phyloP scores from a whole-genome alignment of 441 rosid species.

The Euphorbia schlechtendalii region DNA sequence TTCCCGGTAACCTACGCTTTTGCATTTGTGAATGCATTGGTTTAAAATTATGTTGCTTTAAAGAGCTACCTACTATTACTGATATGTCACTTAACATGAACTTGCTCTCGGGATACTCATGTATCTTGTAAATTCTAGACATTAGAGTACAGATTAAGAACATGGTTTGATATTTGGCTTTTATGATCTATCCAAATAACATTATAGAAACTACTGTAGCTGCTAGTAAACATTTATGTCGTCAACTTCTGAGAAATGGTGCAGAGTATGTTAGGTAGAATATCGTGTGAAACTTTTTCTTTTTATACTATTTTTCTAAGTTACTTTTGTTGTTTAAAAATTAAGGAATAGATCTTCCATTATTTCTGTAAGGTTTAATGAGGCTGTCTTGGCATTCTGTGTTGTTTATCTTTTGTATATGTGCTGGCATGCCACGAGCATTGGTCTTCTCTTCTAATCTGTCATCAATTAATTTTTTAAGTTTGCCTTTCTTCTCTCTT shows the following conservation, averaged over 20 bases:
- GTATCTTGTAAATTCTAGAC: not conserved
- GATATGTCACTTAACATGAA: not conserved
- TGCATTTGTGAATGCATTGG: not conserved
- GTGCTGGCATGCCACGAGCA: too few species aligned
- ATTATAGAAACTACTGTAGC: not conserved
- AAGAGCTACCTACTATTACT: too few species aligned
- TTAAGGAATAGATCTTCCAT: too few species aligned
- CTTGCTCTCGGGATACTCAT: not conserved
- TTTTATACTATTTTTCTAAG: slow-evolving; percentile 40
- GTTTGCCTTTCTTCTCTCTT: too few species aligned
- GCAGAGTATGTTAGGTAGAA: not conserved
- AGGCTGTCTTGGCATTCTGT: too few species aligned
- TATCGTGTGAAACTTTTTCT: slow-evolving; percentile 3
- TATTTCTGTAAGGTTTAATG: too few species aligned
- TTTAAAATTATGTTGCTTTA: too few species aligned
- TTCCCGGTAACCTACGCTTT: slow-evolving; percentile 43
- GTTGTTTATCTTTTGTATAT: too few species aligned
- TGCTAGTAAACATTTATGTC: not conserved
- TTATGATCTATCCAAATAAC: not conserved
- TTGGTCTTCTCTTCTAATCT: too few species aligned
- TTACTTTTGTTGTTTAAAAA: slow-evolving; percentile 74
- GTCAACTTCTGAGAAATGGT: not conserved
- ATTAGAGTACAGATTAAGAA: not conserved
- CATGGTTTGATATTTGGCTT: not conserved
- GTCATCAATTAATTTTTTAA: too few species aligned